These are phyloP conservation scores for Tuber melanosporum DNA, from an alignment of 495 filamentous ascomycete species.

Conservation along the genomic window DNA sequence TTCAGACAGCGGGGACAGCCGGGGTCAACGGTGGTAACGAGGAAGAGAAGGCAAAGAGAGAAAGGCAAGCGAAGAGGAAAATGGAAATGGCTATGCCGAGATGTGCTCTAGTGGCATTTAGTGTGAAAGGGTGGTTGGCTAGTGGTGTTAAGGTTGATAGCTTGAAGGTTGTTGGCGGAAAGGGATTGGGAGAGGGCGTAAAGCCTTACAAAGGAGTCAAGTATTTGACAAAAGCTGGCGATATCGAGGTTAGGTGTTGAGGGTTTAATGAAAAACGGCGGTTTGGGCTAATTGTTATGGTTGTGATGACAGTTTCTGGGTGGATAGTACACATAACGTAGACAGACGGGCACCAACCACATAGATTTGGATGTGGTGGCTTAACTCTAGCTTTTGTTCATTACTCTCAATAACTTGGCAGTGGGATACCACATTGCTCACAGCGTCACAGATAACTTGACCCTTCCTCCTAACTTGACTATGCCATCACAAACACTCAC, in stretches of 20 bases:
- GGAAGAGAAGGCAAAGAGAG: conserved; percentile 44
- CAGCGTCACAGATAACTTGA: neutral
- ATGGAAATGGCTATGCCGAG: conserved; percentile 86
- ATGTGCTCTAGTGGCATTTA: conserved; percentile 79
- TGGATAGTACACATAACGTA: neutral
- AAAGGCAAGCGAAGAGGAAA: conserved; percentile 47
- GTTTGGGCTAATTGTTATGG: conserved; percentile 3
- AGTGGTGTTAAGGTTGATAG: conserved; percentile 93
- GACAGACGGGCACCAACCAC: neutral
- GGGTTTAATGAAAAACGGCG: conserved; percentile 1
- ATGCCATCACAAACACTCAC: neutral
- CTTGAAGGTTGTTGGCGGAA: conserved; percentile 73
- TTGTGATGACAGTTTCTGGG: neutral
- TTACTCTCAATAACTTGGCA: neutral
- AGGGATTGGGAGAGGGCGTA: conserved; percentile 77
- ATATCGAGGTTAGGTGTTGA: conserved; percentile 72
- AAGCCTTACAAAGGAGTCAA: conserved; percentile 98
- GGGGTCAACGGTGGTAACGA: conserved; percentile 46
- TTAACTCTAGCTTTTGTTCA: neutral
- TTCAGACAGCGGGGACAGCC: conserved; percentile 46
- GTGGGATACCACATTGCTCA: neutral
- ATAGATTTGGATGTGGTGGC: neutral
- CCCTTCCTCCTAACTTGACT: neutral
- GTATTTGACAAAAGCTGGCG: conserved; percentile 82
- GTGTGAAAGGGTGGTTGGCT: conserved; percentile 87